phyloP scores from a whole-genome alignment of 1,284 basidiomycete species.

The Paramarasmius palmivorus region DNA sequence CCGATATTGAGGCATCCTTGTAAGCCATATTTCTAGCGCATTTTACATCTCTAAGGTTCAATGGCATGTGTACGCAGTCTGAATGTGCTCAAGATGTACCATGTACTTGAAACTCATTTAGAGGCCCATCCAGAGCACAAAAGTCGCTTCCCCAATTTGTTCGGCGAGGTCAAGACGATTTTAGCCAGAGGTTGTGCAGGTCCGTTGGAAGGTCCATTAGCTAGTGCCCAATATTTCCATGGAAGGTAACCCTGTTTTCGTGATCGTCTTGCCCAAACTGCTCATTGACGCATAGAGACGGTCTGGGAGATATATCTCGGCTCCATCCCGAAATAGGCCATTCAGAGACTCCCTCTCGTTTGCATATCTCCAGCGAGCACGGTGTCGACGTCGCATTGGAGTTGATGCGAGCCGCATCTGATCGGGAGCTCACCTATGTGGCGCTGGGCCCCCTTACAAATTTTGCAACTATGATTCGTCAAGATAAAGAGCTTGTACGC shows the following conservation, averaged over 20 bases:
- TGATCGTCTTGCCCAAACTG: constrained; percentile 6
- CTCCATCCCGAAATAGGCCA: constrained; percentile 76
- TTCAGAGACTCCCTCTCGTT: constrained; percentile 31
- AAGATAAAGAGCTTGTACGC: constrained; percentile 55
- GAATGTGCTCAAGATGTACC: constrained; percentile 83
- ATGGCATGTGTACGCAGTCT: constrained; percentile 35
- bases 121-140: constrained; percentile 54
- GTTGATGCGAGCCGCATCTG: constrained; percentile 59
- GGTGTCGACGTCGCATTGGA: constrained; percentile 71
- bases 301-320: constrained; percentile 71
- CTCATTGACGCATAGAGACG: constrained; percentile 56
- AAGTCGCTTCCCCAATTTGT: constrained; percentile 63
- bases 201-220: constrained; percentile 77
- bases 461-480: constrained; percentile 68
- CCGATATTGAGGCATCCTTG: constrained; percentile 63
- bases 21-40: constrained; percentile 31
- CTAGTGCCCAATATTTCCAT: constrained; percentile 88
- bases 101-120: constrained; percentile 69
- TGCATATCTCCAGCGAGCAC: constrained; percentile 51
- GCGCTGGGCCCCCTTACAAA: constrained; percentile 90
- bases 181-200: constrained; percentile 67
- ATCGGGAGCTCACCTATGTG: constrained; percentile 78
- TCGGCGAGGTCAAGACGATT: constrained; percentile 50
- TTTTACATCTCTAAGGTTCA: neutral
- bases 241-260: constrained; percentile 58